Evolutionary conservation across 768 basidiomycete species (phyloP).

Genomic region (Xerocomellus intermedius): DNA sequence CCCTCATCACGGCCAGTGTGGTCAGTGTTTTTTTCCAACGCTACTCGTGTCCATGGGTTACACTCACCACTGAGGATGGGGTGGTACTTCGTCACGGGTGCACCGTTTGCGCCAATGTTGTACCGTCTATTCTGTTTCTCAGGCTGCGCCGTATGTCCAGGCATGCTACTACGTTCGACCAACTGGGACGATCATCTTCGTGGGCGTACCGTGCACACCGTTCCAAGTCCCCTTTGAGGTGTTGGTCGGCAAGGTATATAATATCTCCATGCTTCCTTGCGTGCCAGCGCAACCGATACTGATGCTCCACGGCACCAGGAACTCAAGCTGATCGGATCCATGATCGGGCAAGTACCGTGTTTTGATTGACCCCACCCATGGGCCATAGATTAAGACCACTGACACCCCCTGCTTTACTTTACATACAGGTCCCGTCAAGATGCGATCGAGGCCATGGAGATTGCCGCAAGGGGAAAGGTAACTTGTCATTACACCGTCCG

Average conservation of each 20-base stretch:
- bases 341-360: slow-evolving; percentile 14
- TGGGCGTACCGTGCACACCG: slow-evolving; percentile 38
- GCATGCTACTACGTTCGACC: slow-evolving; percentile 46
- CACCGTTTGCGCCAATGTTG: neutral
- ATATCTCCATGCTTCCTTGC: neutral
- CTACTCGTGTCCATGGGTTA: neutral
- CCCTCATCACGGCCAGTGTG: slow-evolving; percentile 20
- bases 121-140: neutral
- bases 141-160: slow-evolving; percentile 40
- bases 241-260: slow-evolving; percentile 28
- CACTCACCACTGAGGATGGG: neutral
- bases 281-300: neutral
- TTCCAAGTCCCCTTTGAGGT: slow-evolving; percentile 32
- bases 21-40: slow-evolving; percentile 11
- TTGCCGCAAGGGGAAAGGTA: slow-evolving; percentile 44
- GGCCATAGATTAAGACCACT: neutral
- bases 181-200: slow-evolving; percentile 39
- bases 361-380: too few species aligned
- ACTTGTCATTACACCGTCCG: slow-evolving; percentile 28
- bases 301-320: slow-evolving; percentile 8
- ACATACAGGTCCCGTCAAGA: slow-evolving; percentile 40
- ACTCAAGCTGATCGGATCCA: slow-evolving; percentile 23
- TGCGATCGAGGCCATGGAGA: slow-evolving; percentile 44
- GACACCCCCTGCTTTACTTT: neutral
- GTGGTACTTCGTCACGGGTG: neutral